Evolutionary conservation across 495 filamentous ascomycete genomes (phyloP).

Genomic region (Lentithecium fluviatile): DNA sequence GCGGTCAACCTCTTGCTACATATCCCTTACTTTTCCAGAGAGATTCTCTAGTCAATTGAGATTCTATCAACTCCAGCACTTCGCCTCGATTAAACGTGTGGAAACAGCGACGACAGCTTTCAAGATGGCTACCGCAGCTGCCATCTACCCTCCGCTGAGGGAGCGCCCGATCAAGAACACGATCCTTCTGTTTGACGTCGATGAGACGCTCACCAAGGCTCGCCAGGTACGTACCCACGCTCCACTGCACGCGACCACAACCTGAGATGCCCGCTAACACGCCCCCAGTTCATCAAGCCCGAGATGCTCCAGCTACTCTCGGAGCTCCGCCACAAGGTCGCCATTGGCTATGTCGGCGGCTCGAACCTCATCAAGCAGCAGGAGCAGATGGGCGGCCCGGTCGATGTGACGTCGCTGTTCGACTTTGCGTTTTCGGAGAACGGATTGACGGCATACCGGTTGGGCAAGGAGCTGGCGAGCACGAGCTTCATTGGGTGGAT

Average conservation of each 20-base stretch:
- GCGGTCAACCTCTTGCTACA: background rate
- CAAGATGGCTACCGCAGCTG: slow-evolving; percentile 48
- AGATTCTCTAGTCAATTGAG: slow-evolving; percentile 1
- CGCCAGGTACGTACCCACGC: slow-evolving; percentile 57
- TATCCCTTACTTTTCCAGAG: background rate
- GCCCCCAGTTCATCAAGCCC: slow-evolving; percentile 58
- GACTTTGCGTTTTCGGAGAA: slow-evolving; percentile 97
- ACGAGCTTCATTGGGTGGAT: slow-evolving; percentile 89
- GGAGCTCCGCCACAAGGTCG: slow-evolving; percentile 77
- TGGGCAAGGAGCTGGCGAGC: slow-evolving; percentile 68
- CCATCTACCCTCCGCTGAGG: slow-evolving; percentile 69
- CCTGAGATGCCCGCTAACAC: background rate
- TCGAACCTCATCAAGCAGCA: slow-evolving; percentile 90
- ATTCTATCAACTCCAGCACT: background rate
- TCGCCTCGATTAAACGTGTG: background rate
- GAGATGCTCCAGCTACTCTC: slow-evolving; percentile 82
- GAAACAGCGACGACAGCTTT: background rate
- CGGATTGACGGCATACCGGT: slow-evolving; percentile 83
- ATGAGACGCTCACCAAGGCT: slow-evolving; percentile 79
- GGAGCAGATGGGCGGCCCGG: slow-evolving; percentile 77
- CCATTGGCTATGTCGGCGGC: slow-evolving; percentile 73
- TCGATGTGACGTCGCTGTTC: slow-evolving; percentile 76
- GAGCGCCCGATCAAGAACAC: slow-evolving; percentile 84
- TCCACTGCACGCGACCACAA: background rate
- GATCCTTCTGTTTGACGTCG: slow-evolving; percentile 90